These are phyloP conservation scores for Wickerhamomyces sp. DNA, from an alignment of 1,139 yeast genomes.

Conservation along the genomic window DNA sequence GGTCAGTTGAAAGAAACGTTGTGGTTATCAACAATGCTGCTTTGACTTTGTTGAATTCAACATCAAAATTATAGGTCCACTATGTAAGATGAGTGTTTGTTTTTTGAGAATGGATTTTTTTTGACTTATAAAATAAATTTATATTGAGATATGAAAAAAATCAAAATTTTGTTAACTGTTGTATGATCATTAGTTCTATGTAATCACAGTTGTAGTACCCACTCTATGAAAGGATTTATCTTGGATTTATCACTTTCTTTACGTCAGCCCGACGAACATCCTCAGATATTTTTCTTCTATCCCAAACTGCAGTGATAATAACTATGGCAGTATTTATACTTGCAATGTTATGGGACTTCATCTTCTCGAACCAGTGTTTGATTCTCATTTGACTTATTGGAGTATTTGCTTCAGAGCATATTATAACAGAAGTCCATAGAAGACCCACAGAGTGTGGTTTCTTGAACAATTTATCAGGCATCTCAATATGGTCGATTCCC, in stretches of 20 bases:
- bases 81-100: neutral
- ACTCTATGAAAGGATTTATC: neutral
- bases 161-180: too few relatives aligned
- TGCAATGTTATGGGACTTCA: neutral
- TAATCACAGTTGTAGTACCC: too few relatives aligned
- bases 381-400: neutral
- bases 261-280: neutral
- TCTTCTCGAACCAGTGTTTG: neutral
- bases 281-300: neutral
- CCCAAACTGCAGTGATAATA: neutral
- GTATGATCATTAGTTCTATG: too few relatives aligned
- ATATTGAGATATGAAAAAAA: neutral
- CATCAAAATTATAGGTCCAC: slow-evolving; percentile 6
- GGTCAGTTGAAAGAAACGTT: slow-evolving; percentile 72
- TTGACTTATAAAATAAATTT: neutral
- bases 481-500: neutral
- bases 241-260: neutral
- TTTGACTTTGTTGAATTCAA: slow-evolving; percentile 44
- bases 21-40: slow-evolving; percentile 89
- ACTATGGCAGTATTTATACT: neutral
- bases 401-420: neutral
- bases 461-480: neutral
- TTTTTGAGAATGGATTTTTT: neutral
- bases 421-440: neutral
- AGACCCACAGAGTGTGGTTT: neutral